phyloP scores from a whole-genome alignment of 164 flowering plant genomes.

The Sextonia rubra region DNA sequence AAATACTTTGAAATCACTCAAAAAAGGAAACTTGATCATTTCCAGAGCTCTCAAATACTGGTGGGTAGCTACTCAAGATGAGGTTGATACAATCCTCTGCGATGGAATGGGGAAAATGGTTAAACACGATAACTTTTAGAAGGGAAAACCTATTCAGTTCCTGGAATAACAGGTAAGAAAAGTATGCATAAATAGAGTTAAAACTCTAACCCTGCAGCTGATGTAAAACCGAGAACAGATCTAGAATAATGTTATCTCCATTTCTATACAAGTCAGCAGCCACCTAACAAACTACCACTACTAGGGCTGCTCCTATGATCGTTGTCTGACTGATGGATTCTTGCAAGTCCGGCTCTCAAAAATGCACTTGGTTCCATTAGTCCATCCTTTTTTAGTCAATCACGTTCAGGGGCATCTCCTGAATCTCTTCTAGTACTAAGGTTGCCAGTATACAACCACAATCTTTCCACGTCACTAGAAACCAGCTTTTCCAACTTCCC shows the following conservation, averaged over 20 bases:
- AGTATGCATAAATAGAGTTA: neutral
- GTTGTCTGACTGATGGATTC: neutral
- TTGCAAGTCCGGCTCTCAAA: neutral
- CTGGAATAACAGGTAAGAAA: neutral
- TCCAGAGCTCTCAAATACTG: too few species aligned
- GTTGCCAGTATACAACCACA: slow-evolving; percentile 28
- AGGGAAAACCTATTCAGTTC: neutral
- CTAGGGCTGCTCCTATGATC: neutral
- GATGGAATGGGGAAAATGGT: neutral
- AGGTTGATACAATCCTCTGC: neutral
- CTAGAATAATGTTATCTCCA: slow-evolving; percentile 9
- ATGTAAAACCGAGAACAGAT: slow-evolving; percentile 1
- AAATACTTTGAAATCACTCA: too few species aligned
- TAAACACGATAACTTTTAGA: neutral
- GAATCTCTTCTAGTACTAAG: slow-evolving; percentile 23
- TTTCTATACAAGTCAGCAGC: slow-evolving; percentile 6
- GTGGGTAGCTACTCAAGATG: too few species aligned
- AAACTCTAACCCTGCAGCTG: slow-evolving; percentile 3
- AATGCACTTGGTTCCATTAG: neutral
- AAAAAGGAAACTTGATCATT: too few species aligned
- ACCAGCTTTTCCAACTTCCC: slow-evolving; percentile 20
- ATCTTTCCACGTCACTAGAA: slow-evolving; percentile 17
- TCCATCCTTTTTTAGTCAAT: slow-evolving; percentile 8
- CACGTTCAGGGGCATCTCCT: slow-evolving; percentile 27
- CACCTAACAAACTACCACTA: slow-evolving; percentile 2